phyloP scores from a whole-genome alignment of 2,329 filamentous ascomycete genomes.

The Sarocladiaceae sp. region DNA sequence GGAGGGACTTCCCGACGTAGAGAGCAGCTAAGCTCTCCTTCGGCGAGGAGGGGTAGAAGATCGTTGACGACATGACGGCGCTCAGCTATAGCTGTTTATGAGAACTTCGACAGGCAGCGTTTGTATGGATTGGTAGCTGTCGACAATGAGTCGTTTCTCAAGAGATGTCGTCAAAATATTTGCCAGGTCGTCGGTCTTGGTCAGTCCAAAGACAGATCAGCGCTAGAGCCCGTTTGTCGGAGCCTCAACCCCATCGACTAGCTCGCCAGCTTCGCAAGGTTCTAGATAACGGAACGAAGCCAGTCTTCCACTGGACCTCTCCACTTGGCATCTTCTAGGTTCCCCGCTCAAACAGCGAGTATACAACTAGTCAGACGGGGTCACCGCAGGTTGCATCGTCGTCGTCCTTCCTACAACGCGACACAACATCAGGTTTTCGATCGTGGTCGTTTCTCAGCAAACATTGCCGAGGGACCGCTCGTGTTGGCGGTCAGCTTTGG shows the following conservation, averaged over 20 bases:
- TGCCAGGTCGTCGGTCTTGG: too few relatives aligned
- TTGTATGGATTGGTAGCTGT: too few relatives aligned
- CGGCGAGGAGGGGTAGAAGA: conserved; percentile 20
- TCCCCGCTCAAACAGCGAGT: not conserved
- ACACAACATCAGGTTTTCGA: too few relatives aligned
- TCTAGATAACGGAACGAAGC: not conserved
- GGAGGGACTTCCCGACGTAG: conserved; percentile 53
- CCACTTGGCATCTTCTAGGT: not conserved
- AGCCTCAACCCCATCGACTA: not conserved
- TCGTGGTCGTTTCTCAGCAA: too few relatives aligned
- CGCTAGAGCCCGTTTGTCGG: not conserved
- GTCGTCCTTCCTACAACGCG: too few relatives aligned
- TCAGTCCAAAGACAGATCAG: not conserved
- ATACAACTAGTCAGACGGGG: not conserved
- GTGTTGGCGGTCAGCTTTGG: not conserved
- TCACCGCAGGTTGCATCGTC: not conserved
- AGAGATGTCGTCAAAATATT: too few relatives aligned
- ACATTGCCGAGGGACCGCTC: not conserved
- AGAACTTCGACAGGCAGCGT: too few relatives aligned
- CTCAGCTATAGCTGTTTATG: too few relatives aligned
- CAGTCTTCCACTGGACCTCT: not conserved
- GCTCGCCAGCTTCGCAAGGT: not conserved
- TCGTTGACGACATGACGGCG: conserved; percentile 16
- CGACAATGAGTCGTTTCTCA: too few relatives aligned
- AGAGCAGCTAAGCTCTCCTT: conserved; percentile 17